A percentile compares a stretch with the other conserved stretches of the same genome.
These are phyloP conservation scores for Crithidia thermophila DNA, from an alignment of 208 protist species.

Conservation along the genomic window DNA sequence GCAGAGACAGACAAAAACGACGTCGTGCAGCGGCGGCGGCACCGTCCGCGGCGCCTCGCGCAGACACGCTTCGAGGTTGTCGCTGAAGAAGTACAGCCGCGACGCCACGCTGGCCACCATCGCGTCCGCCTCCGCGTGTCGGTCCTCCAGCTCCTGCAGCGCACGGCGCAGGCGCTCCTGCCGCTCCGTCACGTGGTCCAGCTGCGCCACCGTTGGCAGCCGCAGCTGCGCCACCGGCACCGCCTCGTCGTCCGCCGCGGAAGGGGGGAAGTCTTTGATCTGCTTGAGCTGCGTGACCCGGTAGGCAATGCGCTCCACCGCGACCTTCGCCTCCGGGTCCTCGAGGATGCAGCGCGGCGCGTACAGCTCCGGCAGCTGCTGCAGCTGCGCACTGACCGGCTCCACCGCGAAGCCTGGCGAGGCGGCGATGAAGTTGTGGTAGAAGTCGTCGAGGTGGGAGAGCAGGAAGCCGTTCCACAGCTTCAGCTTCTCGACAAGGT, in stretches of 20 bases:
- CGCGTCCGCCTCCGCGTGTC: slow-evolving; percentile 44
- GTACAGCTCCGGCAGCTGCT: slow-evolving; percentile 69
- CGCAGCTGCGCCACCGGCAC: neutral
- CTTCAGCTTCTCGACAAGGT: slow-evolving; percentile 66
- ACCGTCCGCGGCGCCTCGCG: slow-evolving; percentile 29
- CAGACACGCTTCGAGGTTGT: slow-evolving; percentile 71
- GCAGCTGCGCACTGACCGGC: slow-evolving; percentile 54
- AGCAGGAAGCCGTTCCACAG: slow-evolving; percentile 82
- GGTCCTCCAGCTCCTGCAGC: slow-evolving; percentile 61
- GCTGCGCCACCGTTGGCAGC: slow-evolving; percentile 11
- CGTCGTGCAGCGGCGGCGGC: slow-evolving; percentile 59
- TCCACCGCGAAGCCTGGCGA: slow-evolving; percentile 55
- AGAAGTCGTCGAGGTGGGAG: slow-evolving; percentile 61
- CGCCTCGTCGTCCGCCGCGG: neutral
- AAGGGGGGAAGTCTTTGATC: slow-evolving; percentile 30
- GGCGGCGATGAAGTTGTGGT: slow-evolving; percentile 45
- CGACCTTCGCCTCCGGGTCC: slow-evolving; percentile 69
- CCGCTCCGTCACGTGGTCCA: slow-evolving; percentile 41
- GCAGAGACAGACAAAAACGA: slow-evolving; percentile 76
- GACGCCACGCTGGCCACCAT: slow-evolving; percentile 39
- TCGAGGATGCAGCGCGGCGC: slow-evolving; percentile 63
- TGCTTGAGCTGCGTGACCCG: slow-evolving; percentile 69
- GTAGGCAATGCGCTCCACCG: slow-evolving; percentile 73
- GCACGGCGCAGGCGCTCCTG: slow-evolving; percentile 71
- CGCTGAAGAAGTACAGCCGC: slow-evolving; percentile 84